A percentile compares a stretch with the other conserved stretches of the same genome.
These are phyloP conservation scores for Pseudodiploospora longispora DNA, from an alignment of 2,329 filamentous ascomycete species.

Conservation along the genomic window DNA sequence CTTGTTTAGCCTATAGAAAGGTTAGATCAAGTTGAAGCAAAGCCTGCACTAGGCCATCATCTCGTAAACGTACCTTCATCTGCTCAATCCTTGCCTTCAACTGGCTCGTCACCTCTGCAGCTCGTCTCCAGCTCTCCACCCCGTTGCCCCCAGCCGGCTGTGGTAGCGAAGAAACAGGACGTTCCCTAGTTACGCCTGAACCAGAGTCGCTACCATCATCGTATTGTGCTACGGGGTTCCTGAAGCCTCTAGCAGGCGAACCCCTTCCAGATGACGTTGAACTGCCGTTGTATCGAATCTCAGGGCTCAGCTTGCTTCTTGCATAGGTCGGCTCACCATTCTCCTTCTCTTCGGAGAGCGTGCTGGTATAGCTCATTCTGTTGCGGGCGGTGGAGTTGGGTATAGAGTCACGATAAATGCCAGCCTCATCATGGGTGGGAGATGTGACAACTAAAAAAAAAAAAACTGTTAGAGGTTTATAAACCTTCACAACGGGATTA, in stretches of 20 bases:
- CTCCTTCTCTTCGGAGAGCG: slow-evolving; percentile 69
- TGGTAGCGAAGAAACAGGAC: slow-evolving; percentile 27
- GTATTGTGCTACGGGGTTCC: slow-evolving; percentile 25
- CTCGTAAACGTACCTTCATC: slow-evolving; percentile 64
- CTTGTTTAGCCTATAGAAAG: slow-evolving; percentile 18
- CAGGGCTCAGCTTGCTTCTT: slow-evolving; percentile 47
- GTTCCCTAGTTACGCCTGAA: slow-evolving; percentile 19
- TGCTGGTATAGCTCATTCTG: slow-evolving; percentile 56
- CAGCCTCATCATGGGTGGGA: slow-evolving; percentile 49
- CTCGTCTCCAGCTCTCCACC: slow-evolving; percentile 87
- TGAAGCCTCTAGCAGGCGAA: slow-evolving; percentile 50
- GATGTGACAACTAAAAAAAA: slow-evolving; percentile 33
- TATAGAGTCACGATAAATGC: slow-evolving; percentile 49
- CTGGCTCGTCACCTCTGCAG: slow-evolving; percentile 95
- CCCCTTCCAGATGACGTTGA: slow-evolving; percentile 47
- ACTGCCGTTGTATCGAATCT: slow-evolving; percentile 43
- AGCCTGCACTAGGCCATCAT: too few relatives aligned
- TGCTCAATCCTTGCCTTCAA: slow-evolving; percentile 95
- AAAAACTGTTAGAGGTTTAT: slow-evolving; percentile 7
- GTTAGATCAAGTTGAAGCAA: slow-evolving; percentile 1
- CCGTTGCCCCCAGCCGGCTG: slow-evolving; percentile 26
- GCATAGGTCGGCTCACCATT: slow-evolving; percentile 48
- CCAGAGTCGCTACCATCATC: slow-evolving; percentile 26
- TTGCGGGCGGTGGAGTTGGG: slow-evolving; percentile 35
- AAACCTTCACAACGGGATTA: too few relatives aligned